Evolutionary conservation across 2,329 filamentous ascomycete species (phyloP).

Genomic region (Gnomoniopsis smithogilvyi): DNA sequence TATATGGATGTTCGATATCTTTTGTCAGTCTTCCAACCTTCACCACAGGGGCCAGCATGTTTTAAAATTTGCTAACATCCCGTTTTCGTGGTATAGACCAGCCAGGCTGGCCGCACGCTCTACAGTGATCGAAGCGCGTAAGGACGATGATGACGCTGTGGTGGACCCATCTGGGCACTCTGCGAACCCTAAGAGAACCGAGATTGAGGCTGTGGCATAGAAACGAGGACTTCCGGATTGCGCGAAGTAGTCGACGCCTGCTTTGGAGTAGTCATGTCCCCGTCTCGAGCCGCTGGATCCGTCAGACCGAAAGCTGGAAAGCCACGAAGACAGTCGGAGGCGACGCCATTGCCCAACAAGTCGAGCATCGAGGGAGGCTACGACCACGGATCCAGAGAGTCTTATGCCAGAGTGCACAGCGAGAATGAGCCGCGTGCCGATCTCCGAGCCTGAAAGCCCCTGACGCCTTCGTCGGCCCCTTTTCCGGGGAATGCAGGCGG

Average conservation of each 20-base stretch:
- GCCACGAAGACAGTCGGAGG: neutral
- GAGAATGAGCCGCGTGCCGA: neutral
- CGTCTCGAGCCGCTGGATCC: neutral
- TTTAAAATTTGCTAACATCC: neutral
- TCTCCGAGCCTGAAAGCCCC: neutral
- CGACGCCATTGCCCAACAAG: no score
- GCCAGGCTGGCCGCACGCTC: neutral
- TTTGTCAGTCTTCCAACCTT: conserved; percentile 17
- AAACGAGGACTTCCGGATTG: neutral
- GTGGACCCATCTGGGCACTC: neutral
- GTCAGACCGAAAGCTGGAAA: neutral
- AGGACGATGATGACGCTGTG: conserved; percentile 9
- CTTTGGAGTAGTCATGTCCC: neutral
- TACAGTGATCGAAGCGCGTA: conserved; percentile 2
- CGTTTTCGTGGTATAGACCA: conserved; percentile 13
- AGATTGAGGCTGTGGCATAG: neutral
- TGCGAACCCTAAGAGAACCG: neutral
- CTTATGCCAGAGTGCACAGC: neutral
- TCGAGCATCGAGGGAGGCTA: no score
- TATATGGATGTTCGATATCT: conserved; percentile 41
- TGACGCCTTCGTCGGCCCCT: neutral
- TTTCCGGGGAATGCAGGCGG: neutral
- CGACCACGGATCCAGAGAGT: no score
- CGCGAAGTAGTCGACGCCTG: neutral
- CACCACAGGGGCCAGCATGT: neutral